These are phyloP conservation scores for Pythium dissotocum DNA, from an alignment of 352 stramenopile species.

Conservation along the genomic window DNA sequence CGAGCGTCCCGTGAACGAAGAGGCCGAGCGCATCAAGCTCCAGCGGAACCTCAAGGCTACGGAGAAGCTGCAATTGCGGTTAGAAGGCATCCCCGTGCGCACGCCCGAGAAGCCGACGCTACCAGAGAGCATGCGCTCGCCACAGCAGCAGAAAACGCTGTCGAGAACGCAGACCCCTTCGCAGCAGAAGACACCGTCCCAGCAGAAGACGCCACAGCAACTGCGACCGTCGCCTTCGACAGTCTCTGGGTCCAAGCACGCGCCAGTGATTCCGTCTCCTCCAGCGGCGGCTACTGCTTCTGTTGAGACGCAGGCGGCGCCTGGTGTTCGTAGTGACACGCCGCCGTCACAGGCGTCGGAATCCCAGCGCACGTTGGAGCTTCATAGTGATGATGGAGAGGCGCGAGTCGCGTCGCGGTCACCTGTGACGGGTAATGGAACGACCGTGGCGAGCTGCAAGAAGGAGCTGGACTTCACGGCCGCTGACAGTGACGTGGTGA, in stretches of 20 bases:
- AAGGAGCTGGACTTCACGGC: constrained; percentile 28
- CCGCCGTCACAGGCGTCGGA: constrained; percentile 8
- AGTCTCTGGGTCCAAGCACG: constrained; percentile 5
- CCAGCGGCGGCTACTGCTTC: background rate
- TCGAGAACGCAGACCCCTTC: background rate
- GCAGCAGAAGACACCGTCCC: background rate
- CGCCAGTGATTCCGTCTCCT: constrained; percentile 12
- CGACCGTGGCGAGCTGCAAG: constrained; percentile 15
- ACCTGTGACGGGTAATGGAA: background rate
- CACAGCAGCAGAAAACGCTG: background rate
- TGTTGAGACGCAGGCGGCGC: too few relatives aligned
- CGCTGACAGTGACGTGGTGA: constrained; percentile 1
- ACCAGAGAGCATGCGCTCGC: constrained; percentile 5
- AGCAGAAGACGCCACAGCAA: background rate
- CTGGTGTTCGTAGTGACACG: constrained; percentile 9
- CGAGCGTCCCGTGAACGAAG: constrained; percentile 53
- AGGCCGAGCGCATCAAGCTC: constrained; percentile 52
- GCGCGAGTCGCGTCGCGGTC: constrained; percentile 1
- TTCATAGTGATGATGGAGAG: constrained; percentile 6
- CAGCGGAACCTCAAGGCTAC: constrained; percentile 74
- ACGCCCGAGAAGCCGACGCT: constrained; percentile 18
- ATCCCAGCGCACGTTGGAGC: constrained; percentile 14
- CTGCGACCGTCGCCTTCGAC: constrained; percentile 8
- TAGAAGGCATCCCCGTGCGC: constrained; percentile 54
- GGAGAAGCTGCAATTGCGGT: constrained; percentile 62